Evolutionary conservation across 2,329 filamentous ascomycete species (phyloP).

Genomic region (Cercospora sp.): DNA sequence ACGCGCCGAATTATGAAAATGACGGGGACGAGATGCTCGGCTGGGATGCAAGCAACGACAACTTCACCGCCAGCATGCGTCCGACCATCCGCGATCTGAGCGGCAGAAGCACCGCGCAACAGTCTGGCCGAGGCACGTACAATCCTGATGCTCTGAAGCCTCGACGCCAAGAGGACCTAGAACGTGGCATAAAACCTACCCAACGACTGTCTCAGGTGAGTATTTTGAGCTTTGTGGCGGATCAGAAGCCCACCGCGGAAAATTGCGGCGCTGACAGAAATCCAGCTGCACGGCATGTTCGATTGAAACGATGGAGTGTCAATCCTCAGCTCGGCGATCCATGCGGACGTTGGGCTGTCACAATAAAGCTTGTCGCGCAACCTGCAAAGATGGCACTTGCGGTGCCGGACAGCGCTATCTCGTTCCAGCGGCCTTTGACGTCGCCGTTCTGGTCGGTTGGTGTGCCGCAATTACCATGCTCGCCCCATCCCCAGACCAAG

Average conservation of each 20-base stretch:
- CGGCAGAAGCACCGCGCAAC: slow-evolving; percentile 27
- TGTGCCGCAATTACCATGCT: slow-evolving; percentile 93
- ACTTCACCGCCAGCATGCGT: slow-evolving; percentile 52
- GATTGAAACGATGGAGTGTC: slow-evolving; percentile 33
- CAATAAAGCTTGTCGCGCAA: slow-evolving; percentile 85
- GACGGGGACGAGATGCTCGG: slow-evolving; percentile 67
- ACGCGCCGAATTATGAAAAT: slow-evolving; percentile 66
- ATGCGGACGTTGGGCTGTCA: slow-evolving; percentile 39
- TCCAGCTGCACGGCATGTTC: slow-evolving; percentile 43
- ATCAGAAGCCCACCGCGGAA: not conserved
- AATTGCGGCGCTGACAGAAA: slow-evolving; percentile 25
- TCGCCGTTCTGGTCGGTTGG: slow-evolving; percentile 61
- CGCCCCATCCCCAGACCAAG: slow-evolving; percentile 92
- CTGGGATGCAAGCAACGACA: slow-evolving; percentile 70
- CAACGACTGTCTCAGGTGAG: slow-evolving; percentile 70
- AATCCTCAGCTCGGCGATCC: not conserved
- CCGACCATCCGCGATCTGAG: slow-evolving; percentile 49
- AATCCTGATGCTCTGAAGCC: not conserved
- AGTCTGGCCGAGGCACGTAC: slow-evolving; percentile 19
- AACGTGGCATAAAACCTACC: slow-evolving; percentile 63
- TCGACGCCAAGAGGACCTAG: slow-evolving; percentile 26
- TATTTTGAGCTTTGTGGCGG: slow-evolving; percentile 5
- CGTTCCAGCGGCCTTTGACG: slow-evolving; percentile 69
- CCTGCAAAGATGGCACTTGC: slow-evolving; percentile 73
- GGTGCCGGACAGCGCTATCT: slow-evolving; percentile 57